phyloP scores from a whole-genome alignment of 305 asterid genomes.

The Fraxinus floribunda region DNA sequence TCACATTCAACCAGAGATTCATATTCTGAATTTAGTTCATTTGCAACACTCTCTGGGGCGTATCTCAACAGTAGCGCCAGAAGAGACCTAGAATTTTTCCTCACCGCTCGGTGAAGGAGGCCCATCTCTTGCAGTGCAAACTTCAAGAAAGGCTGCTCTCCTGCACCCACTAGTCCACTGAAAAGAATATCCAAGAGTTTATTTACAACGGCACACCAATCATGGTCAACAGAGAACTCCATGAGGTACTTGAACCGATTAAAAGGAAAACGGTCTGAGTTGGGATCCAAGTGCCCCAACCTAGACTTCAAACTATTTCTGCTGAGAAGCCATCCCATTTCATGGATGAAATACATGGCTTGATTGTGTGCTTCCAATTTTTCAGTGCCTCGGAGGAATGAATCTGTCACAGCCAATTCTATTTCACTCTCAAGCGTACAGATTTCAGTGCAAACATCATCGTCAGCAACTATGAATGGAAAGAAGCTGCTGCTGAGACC shows the following conservation, averaged over 20 bases:
- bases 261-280: conserved; percentile 39
- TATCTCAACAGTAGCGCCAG: conserved; percentile 64
- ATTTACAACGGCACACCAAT: conserved; percentile 64
- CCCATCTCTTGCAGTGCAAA: conserved; percentile 55
- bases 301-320: conserved; percentile 46
- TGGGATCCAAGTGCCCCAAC: conserved; percentile 35
- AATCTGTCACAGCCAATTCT: conserved; percentile 40
- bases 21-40: conserved; percentile 47
- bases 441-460: conserved; percentile 67
- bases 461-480: conserved; percentile 78
- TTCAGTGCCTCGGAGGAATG: conserved; percentile 28
- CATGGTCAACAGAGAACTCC: conserved; percentile 64
- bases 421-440: conserved; percentile 65
- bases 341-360: conserved; percentile 66
- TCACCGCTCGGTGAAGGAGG: conserved; percentile 71
- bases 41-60: conserved; percentile 46
- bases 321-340: conserved; percentile 80
- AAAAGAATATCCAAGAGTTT: conserved; percentile 59
- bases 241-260: conserved; percentile 64
- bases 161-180: conserved; percentile 48
- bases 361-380: conserved; percentile 36
- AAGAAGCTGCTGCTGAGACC: conserved; percentile 65
- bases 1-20: conserved; percentile 29
- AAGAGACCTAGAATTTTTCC: conserved; percentile 59
- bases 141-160: conserved; percentile 46